Percentiles rank a stretch among this genome's conserved stretches.
Conservation (phyloP, 495 filamentous ascomycete species). For the Tuber magnatum region DNA sequence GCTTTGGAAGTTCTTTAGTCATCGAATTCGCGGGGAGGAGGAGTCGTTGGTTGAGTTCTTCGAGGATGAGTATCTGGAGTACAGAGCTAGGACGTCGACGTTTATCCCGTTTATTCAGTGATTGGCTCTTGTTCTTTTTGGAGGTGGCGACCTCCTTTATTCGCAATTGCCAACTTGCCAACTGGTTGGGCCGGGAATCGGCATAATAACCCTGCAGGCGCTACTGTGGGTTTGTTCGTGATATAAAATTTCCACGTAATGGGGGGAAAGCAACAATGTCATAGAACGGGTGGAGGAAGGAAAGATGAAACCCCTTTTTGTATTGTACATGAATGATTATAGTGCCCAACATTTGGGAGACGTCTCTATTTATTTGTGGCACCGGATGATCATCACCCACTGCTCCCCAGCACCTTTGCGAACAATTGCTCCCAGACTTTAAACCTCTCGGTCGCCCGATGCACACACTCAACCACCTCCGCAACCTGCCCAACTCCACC, state of each 20-base stretch:
- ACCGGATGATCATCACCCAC: background rate
- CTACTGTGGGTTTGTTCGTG: background rate
- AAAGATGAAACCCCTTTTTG: background rate
- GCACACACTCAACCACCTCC: slow-evolving; percentile 31
- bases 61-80: slow-evolving; percentile 69
- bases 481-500: slow-evolving; percentile 33
- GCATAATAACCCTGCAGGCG: background rate
- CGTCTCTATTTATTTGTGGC: background rate
- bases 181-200: background rate
- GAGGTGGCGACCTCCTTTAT: background rate
- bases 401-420: background rate
- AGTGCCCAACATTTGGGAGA: background rate
- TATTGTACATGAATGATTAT: background rate
- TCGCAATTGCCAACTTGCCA: background rate
- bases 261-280: background rate
- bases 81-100: slow-evolving; percentile 58
- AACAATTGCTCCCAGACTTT: slow-evolving; percentile 25
- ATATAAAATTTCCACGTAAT: background rate
- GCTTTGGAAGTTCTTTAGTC: slow-evolving; percentile 75
- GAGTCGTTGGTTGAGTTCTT: slow-evolving; percentile 71
- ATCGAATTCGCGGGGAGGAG: slow-evolving; percentile 70
- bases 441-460: slow-evolving; percentile 29
- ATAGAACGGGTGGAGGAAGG: background rate
- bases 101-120: slow-evolving; percentile 67
- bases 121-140: background rate